Evolutionary conservation across 2,329 filamentous ascomycete species (phyloP), one percentile per base, ranked within the genome.

Genomic region (Penicillium verrucosum): DNA sequence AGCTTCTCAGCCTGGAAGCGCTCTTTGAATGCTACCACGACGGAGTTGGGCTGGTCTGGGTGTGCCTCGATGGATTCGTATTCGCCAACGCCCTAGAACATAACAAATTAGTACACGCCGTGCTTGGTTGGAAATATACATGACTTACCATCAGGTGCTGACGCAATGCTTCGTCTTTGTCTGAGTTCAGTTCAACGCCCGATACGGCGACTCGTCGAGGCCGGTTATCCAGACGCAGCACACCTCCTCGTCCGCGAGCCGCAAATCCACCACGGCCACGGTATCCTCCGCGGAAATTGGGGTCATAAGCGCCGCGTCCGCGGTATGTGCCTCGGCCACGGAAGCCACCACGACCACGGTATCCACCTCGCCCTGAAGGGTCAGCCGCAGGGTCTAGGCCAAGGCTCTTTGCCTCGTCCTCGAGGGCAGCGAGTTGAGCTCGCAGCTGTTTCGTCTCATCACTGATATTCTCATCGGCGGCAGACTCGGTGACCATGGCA

Each of bases 201-300:
- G 75, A 74, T 25, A 86, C 75, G 23, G 77, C 77, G 43, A 86
- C 74, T 48, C 80, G 77, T 62, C 78, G 80, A 4, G 84, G 81
- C 27, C 84, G 75, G 62, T 85, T 85, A 65, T 86, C 84, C 5
- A 86, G 74, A 60, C 82, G 76, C 63, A 81, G 78, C 16, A 84
- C 81, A 53, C 78, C 79, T 32, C 80, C 78, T 27, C 77, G 77
- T 18, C 74, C 71, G 36, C 74, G 70, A 44, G 68, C 65, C 34
- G 69, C 70, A 8, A 54, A 58, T n/a, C 65, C 69, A 50, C 75
- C 75, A 49, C 76, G 75, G 3, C 79, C 80, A 44, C 77, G 75
- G 64, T 72, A 76, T 44, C 68, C 68, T 45, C 73, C 74, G 32
- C 69, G 69, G 60, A 67, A 77, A 11, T 71, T 69, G 30, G 74